Percentiles rank a stretch among this genome's conserved stretches.
These are phyloP conservation scores for Ceratocystis albifundus DNA, from an alignment of 2,329 filamentous ascomycete genomes.

Conservation along the genomic window DNA sequence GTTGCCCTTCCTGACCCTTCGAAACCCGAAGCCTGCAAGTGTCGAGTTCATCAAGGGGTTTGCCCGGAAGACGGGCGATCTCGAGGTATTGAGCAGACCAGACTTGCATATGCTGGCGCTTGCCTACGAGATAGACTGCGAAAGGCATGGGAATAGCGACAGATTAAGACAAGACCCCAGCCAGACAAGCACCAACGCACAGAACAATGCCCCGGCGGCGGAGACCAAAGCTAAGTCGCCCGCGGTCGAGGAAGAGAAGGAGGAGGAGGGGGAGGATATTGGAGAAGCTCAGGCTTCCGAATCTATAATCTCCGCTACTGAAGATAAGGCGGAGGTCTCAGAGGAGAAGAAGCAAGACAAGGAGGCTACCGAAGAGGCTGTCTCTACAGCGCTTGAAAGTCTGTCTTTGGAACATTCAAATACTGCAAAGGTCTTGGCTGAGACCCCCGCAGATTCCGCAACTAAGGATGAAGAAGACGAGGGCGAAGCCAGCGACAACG, in stretches of 20 bases:
- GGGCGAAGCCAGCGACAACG: conserved; percentile 29
- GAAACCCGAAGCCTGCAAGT: conserved; percentile 63
- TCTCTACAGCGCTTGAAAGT: conserved; percentile 1
- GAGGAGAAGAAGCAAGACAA: neutral
- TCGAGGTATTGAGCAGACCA: conserved; percentile 73
- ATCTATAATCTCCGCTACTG: neutral
- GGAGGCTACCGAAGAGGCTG: neutral
- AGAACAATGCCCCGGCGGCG: conserved; percentile 12
- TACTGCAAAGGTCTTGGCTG: neutral
- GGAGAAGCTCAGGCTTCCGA: neutral
- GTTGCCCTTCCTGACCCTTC: conserved; percentile 72
- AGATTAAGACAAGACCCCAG: conserved; percentile 20
- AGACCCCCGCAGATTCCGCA: neutral
- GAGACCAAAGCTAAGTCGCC: conserved; percentile 24
- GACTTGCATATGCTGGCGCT: conserved; percentile 85
- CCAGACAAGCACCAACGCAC: conserved; percentile 20
- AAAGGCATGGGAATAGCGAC: conserved; percentile 54
- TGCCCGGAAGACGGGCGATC: conserved; percentile 78
- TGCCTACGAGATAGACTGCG: conserved; percentile 87
- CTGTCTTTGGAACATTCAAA: conserved; percentile 12
- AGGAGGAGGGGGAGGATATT: neutral
- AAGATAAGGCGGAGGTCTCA: neutral
- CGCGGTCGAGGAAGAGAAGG: neutral
- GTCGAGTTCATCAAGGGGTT: conserved; percentile 73
- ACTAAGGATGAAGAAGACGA: conserved; percentile 20